phyloP scores from a whole-genome alignment of 1,139 yeast species.

The Yamadazyma diddensiae region DNA sequence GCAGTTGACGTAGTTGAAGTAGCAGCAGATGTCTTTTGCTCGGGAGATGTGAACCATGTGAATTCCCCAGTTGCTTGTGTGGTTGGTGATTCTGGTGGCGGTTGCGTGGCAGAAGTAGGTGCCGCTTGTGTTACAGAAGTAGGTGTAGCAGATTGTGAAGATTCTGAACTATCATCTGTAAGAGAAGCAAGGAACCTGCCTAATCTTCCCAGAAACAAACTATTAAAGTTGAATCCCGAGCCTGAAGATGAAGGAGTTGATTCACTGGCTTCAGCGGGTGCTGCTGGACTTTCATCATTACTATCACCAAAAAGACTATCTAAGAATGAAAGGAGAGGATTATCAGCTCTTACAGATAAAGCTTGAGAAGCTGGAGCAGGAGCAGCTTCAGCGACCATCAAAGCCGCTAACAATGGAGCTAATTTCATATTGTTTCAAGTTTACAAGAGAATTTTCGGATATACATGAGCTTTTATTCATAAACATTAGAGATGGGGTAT shows the following conservation, averaged over 20 bases:
- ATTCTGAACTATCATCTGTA: conserved; percentile 6
- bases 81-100: conserved; percentile 4
- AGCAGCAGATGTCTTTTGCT: conserved; percentile 8
- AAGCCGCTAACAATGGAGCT: conserved; percentile 7
- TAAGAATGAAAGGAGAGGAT: conserved; percentile 5
- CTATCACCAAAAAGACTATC: conserved; percentile 4
- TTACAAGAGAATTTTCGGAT: conserved; percentile 1
- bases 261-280: conserved; percentile 7
- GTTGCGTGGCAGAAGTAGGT: conserved; percentile 7
- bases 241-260: background rate
- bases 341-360: conserved; percentile 1
- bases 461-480: background rate
- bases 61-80: conserved; percentile 5
- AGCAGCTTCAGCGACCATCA: conserved; percentile 7
- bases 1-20: conserved; percentile 9
- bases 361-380: conserved; percentile 11
- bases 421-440: conserved; percentile 2
- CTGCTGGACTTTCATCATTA: conserved; percentile 7
- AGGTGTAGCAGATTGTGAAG: conserved; percentile 2
- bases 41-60: conserved; percentile 12
- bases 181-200: conserved; percentile 10
- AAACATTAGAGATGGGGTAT: conserved; percentile 1
- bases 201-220: conserved; percentile 9
- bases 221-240: conserved; percentile 11
- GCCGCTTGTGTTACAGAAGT: conserved; percentile 4